A percentile compares a stretch with the other conserved stretches of the same genome.
These are phyloP conservation scores for Cryptococcus sp. DNA, from an alignment of 1,284 basidiomycete genomes.

Conservation along the genomic window DNA sequence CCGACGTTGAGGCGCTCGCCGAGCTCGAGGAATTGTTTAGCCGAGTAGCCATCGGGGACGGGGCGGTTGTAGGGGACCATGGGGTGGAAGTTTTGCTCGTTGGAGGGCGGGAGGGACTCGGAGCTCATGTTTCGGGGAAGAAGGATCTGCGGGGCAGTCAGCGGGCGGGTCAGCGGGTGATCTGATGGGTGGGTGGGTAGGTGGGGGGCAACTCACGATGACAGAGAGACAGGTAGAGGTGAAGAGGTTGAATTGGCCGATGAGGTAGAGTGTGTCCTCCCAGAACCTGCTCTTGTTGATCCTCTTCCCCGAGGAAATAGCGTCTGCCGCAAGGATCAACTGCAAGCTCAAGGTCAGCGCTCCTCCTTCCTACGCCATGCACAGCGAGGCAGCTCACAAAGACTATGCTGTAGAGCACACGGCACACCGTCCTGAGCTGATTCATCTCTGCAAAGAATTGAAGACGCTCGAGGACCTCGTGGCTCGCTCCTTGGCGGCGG, in stretches of 20 bases:
- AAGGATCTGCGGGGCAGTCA: slow-evolving; percentile 31
- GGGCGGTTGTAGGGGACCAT: slow-evolving; percentile 24
- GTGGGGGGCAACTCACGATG: slow-evolving; percentile 19
- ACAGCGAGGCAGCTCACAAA: slow-evolving; percentile 19
- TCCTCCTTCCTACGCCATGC: not conserved
- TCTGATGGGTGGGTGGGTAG: not conserved
- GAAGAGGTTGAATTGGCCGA: slow-evolving; percentile 27
- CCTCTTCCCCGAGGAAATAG: slow-evolving; percentile 16
- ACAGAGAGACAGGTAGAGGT: slow-evolving; percentile 26
- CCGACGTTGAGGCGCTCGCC: slow-evolving; percentile 30
- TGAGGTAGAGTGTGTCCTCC: slow-evolving; percentile 23
- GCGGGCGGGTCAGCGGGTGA: not conserved
- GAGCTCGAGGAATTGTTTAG: slow-evolving; percentile 21
- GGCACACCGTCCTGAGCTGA: slow-evolving; percentile 27
- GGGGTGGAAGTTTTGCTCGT: slow-evolving; percentile 14
- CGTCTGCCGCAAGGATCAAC: slow-evolving; percentile 29
- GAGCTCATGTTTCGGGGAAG: slow-evolving; percentile 37
- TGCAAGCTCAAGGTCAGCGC: slow-evolving; percentile 1
- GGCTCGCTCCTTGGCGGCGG: slow-evolving; percentile 27
- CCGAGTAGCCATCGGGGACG: slow-evolving; percentile 8
- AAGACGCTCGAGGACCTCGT: slow-evolving; percentile 35
- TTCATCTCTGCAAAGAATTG: slow-evolving; percentile 36
- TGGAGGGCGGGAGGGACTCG: slow-evolving; percentile 21
- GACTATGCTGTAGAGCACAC: slow-evolving; percentile 23
- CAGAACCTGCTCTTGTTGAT: slow-evolving; percentile 29